Conservation (phyloP, 2,329 filamentous ascomycete species). For the Botrytis byssoidea region DNA sequence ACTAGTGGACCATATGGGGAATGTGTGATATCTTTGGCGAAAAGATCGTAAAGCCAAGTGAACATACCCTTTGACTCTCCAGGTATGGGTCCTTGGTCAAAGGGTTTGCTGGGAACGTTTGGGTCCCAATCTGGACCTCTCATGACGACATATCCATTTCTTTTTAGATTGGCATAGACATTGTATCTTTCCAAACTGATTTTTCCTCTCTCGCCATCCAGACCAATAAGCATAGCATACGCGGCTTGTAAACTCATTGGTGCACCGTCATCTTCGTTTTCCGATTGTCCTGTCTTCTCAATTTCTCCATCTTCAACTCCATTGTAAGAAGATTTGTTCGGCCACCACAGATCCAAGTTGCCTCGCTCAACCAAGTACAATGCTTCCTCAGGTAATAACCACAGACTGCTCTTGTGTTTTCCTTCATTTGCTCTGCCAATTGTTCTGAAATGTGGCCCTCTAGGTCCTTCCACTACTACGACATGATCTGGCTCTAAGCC, state of each 20-base stretch:
- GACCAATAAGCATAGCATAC: constrained; percentile 79
- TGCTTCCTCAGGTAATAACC: constrained; percentile 89
- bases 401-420: constrained; percentile 63
- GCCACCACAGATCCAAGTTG: constrained; percentile 84
- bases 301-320: constrained; percentile 39
- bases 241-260: constrained; percentile 89
- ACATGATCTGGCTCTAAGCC: constrained; percentile 56
- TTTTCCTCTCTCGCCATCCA: constrained; percentile 60
- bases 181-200: constrained; percentile 75
- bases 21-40: constrained; percentile 29
- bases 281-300: constrained; percentile 42
- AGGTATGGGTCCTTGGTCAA: background rate
- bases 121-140: constrained; percentile 60
- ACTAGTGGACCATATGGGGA: constrained; percentile 55
- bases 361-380: constrained; percentile 87
- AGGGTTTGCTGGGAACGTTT: constrained; percentile 27
- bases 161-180: constrained; percentile 81
- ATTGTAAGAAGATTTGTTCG: constrained; percentile 52
- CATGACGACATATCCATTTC: constrained; percentile 77
- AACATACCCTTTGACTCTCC: constrained; percentile 33
- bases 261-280: constrained; percentile 62
- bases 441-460: constrained; percentile 69
- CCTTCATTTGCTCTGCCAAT: constrained; percentile 65
- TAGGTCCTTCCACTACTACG: constrained; percentile 69
- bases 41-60: constrained; percentile 37